phyloP scores from a whole-genome alignment of 1,139 yeast species.

The Kodamaea plutei region DNA sequence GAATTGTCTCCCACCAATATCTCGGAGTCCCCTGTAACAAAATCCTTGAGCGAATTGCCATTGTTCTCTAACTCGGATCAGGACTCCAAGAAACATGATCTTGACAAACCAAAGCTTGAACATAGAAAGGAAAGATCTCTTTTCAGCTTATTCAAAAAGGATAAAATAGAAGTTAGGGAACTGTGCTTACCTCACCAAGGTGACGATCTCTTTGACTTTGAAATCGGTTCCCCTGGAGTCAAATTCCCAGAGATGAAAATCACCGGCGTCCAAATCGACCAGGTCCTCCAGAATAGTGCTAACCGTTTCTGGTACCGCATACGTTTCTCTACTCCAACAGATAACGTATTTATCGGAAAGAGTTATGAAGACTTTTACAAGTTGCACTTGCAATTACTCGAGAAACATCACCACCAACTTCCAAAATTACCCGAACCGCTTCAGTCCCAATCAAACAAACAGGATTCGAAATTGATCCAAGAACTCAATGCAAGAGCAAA shows the following conservation, averaged over 20 bases:
- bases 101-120: no score
- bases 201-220: constrained; percentile 9
- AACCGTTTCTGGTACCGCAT: constrained; percentile 20
- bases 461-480: constrained; percentile 9
- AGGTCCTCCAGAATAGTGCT: constrained; percentile 14
- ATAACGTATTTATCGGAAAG: constrained; percentile 15
- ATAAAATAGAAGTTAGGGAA: no score
- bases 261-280: constrained; percentile 11
- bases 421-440: constrained; percentile 12
- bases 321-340: constrained; percentile 11
- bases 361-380: constrained; percentile 21
- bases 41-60: no score
- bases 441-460: constrained; percentile 6
- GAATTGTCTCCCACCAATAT: no score
- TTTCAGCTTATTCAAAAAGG: not conserved
- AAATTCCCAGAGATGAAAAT: constrained; percentile 2
- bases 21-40: no score
- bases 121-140: no score
- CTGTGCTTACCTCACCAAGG: no score
- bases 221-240: constrained; percentile 4
- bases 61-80: no score
- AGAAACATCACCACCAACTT: constrained; percentile 2
- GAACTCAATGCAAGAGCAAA: constrained; percentile 11
- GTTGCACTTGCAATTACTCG: constrained; percentile 13
- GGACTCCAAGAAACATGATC: no score